A percentile compares a stretch with the other conserved stretches of the same genome.
Evolutionary conservation across 2,329 filamentous ascomycete genomes (phyloP).

Genomic region (Calonectria hongkongensis): DNA sequence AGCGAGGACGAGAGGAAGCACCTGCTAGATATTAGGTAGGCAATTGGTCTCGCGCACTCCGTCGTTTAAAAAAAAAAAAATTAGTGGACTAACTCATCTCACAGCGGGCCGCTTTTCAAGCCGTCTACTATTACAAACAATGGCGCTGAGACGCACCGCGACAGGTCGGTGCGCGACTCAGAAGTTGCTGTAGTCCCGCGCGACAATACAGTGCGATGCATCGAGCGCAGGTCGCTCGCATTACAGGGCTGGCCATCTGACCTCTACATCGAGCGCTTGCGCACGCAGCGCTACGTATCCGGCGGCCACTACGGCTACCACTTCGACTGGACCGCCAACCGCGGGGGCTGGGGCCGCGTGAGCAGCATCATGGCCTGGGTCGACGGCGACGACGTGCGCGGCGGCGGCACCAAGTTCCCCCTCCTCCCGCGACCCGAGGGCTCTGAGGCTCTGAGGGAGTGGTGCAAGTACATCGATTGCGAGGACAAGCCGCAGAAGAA

Average conservation of each 20-base stretch:
- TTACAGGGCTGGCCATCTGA: conserved; percentile 73
- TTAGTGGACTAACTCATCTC: background rate
- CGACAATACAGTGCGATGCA: conserved; percentile 64
- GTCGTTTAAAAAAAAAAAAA: background rate
- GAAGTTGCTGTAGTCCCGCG: conserved; percentile 71
- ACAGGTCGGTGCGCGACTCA: conserved; percentile 69
- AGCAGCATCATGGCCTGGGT: conserved; percentile 75
- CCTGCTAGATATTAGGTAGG: conserved; percentile 71
- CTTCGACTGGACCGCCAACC: conserved; percentile 70
- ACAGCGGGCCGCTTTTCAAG: conserved; percentile 68
- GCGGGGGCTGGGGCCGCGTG: conserved; percentile 68
- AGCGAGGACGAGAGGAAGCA: conserved; percentile 65
- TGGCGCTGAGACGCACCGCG: conserved; percentile 63
- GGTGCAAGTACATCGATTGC: conserved; percentile 72
- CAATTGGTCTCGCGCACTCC: background rate
- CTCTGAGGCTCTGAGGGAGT: conserved; percentile 56
- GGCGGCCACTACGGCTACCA: conserved; percentile 72
- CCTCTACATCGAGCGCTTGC: conserved; percentile 71
- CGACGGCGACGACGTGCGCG: conserved; percentile 61
- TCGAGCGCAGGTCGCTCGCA: conserved; percentile 67
- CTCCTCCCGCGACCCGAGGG: conserved; percentile 57
- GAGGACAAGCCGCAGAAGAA: conserved; percentile 48
- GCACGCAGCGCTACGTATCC: conserved; percentile 69
- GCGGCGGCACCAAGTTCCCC: conserved; percentile 72
- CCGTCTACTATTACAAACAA: conserved; percentile 71